These are phyloP conservation scores for Syzygium syzygioides DNA, from an alignment of 441 rosid genomes.

Conservation along the genomic window DNA sequence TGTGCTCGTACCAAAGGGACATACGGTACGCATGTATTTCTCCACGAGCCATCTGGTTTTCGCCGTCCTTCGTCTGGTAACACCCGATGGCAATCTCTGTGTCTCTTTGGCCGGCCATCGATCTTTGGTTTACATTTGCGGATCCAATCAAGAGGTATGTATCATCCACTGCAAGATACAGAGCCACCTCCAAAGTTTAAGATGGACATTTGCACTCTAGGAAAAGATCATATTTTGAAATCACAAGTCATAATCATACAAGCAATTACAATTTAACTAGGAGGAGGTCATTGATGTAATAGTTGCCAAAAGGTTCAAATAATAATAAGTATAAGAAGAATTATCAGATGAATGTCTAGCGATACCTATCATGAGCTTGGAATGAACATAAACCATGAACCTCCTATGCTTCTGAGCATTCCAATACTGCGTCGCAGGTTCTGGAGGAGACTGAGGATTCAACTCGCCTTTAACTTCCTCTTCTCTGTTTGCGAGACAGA, in stretches of 20 bases:
- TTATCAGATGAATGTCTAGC: not conserved
- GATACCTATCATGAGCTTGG: constrained; percentile 92
- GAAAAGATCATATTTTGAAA: not conserved
- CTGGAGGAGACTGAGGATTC: constrained; percentile 47
- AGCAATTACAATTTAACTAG: not conserved
- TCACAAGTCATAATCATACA: not conserved
- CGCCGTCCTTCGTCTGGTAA: constrained; percentile 31
- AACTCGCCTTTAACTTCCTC: constrained; percentile 42
- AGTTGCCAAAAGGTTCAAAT: not conserved
- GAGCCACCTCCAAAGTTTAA: not conserved
- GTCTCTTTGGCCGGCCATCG: constrained; percentile 85
- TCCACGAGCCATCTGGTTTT: not conserved
- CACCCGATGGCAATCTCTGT: constrained; percentile 89
- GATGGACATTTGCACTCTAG: not conserved
- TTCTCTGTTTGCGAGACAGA: constrained; percentile 86
- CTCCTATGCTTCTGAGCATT: constrained; percentile 71
- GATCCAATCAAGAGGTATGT: constrained; percentile 65
- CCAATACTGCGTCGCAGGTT: constrained; percentile 61
- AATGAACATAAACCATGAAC: constrained; percentile 91
- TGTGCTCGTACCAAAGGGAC: constrained; percentile 77
- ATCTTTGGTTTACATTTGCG: constrained; percentile 81
- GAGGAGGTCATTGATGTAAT: not conserved
- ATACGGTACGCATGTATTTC: constrained; percentile 50
- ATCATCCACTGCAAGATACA: constrained; percentile 54
- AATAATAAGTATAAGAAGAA: not conserved